Conservation (phyloP, 2,329 filamentous ascomycete species). For the Phaeosphaeria sp. region DNA sequence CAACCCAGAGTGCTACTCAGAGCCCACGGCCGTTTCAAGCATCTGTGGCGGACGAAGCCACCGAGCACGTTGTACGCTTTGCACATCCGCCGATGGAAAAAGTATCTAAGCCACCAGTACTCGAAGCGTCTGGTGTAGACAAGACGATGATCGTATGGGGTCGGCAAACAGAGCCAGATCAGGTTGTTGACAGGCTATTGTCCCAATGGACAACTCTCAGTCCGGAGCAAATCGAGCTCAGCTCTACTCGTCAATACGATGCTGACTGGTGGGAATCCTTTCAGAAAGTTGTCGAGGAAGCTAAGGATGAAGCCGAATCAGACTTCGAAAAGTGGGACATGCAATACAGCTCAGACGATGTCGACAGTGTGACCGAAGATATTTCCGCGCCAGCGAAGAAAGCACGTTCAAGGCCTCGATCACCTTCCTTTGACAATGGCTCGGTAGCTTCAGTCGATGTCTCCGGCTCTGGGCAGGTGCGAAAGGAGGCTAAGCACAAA, state of each 20-base stretch:
- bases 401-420: not conserved
- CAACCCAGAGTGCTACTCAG: not conserved
- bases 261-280: not conserved
- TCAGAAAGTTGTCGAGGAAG: constrained; percentile 1
- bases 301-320: not conserved
- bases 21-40: not conserved
- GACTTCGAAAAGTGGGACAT: not conserved
- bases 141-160: constrained; percentile 12
- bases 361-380: not conserved
- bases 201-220: constrained; percentile 20
- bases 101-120: not conserved
- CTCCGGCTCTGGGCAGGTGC: too few species aligned
- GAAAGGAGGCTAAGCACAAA: too few species aligned
- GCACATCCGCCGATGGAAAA: not conserved
- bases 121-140: not conserved
- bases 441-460: too few species aligned
- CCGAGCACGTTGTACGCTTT: not conserved
- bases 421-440: too few species aligned
- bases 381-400: not conserved
- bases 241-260: constrained; percentile 4
- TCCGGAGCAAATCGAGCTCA: constrained; percentile 12
- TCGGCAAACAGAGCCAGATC: constrained; percentile 13
- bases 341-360: not conserved
- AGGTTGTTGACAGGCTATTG: constrained; percentile 24
- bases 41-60: constrained; percentile 1